Conservation (phyloP, 2,329 filamentous ascomycete genomes). For the Trichoderma oligosporum region DNA sequence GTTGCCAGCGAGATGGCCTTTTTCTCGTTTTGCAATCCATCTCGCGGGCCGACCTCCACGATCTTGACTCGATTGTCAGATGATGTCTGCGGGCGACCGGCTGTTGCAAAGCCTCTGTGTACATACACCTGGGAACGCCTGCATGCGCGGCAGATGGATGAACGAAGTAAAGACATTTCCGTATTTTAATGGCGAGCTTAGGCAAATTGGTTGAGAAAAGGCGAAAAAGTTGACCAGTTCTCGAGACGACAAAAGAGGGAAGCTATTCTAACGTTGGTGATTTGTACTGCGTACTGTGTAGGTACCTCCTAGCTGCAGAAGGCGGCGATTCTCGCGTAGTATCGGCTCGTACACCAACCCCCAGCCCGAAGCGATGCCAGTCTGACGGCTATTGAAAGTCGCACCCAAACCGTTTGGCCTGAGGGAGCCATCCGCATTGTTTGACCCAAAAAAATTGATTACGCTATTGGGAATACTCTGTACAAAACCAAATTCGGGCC, state of each 20-base stretch:
- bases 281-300: no score
- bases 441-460: background rate
- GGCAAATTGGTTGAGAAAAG: background rate
- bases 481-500: background rate
- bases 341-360: conserved; percentile 17
- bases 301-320: conserved; percentile 2
- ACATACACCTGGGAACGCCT: conserved; percentile 31
- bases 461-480: background rate
- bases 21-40: conserved; percentile 86
- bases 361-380: background rate
- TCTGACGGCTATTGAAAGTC: conserved; percentile 9
- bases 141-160: conserved; percentile 39
- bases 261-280: background rate
- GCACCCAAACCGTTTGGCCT: background rate
- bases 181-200: background rate
- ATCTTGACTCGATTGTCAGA: conserved; percentile 54
- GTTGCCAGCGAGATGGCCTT: conserved; percentile 64
- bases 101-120: conserved; percentile 40
- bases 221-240: background rate
- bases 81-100: conserved; percentile 28
- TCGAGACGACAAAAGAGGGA: background rate
- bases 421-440: conserved; percentile 8
- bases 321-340: conserved; percentile 19
- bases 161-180: conserved; percentile 37
- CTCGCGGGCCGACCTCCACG: conserved; percentile 79